A percentile compares a stretch with the other conserved stretches of the same genome.
phyloP scores from a whole-genome alignment of 2,329 filamentous ascomycete species.

The Fusarium sulawesiense region DNA sequence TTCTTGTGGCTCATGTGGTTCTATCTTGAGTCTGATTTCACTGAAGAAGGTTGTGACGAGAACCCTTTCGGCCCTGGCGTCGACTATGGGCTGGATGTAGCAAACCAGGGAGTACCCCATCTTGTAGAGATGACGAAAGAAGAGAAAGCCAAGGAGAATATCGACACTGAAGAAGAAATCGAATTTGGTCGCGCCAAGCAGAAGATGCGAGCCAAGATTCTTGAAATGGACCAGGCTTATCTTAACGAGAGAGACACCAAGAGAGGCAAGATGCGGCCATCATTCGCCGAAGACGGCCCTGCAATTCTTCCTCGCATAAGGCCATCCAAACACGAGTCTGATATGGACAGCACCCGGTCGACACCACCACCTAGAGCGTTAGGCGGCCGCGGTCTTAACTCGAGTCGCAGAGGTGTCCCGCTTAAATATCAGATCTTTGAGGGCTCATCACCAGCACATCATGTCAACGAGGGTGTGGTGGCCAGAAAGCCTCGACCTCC shows the following conservation, averaged over 20 bases:
- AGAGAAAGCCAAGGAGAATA: slow-evolving; percentile 75
- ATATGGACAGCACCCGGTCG: slow-evolving; percentile 59
- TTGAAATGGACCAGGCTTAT: slow-evolving; percentile 79
- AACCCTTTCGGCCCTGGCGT: slow-evolving; percentile 88
- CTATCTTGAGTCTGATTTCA: slow-evolving; percentile 96
- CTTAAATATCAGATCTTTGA: slow-evolving; percentile 72
- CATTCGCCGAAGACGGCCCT: slow-evolving; percentile 63
- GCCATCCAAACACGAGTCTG: slow-evolving; percentile 69
- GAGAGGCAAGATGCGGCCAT: slow-evolving; percentile 58
- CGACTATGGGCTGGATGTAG: slow-evolving; percentile 72
- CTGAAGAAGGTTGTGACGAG: slow-evolving; percentile 83
- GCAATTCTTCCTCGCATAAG: slow-evolving; percentile 72
- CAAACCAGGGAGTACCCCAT: slow-evolving; percentile 75
- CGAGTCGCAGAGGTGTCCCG: slow-evolving; percentile 56
- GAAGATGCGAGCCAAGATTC: slow-evolving; percentile 78
- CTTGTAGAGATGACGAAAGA: slow-evolving; percentile 74
- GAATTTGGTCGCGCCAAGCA: slow-evolving; percentile 79
- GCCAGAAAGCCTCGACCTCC: slow-evolving; percentile 76
- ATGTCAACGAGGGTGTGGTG: slow-evolving; percentile 66
- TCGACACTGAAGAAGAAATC: slow-evolving; percentile 76
- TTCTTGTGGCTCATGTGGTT: slow-evolving; percentile 99
- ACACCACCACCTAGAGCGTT: slow-evolving; percentile 55
- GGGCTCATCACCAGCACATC: slow-evolving; percentile 68
- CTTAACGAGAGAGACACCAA: slow-evolving; percentile 71
- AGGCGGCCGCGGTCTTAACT: slow-evolving; percentile 44